Base-by-base conservation (phyloP, 106 monocot genomes). In the Dioscorea zingiberensis region DNA sequence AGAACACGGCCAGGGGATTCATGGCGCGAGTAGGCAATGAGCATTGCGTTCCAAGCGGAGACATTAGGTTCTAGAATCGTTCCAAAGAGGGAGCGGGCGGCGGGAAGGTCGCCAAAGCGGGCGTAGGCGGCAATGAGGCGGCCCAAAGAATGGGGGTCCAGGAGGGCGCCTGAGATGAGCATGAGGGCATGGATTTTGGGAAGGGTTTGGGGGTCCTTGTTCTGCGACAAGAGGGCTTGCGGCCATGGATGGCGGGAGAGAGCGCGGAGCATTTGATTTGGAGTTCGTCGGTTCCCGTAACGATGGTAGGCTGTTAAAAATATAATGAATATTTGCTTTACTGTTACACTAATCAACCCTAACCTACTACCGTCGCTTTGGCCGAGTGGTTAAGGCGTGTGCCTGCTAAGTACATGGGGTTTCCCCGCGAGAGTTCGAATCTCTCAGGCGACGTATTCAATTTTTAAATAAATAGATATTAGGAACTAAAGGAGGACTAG, bases 351-450 rank as follows among this genome's bases (percentile, higher is more conserved):
- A n/a, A n/a, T n/a, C n/a, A n/a, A n/a, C n/a, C n/a, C n/a, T n/a
- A n/a, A n/a, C n/a, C n/a, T n/a, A n/a, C n/a, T n/a, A n/a, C n/a
- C n/a, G 78, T 81, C 77, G 85, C 74, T 78, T 85, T 85, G 74
- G 78, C 85, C 80, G 81, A 81, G 78, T 78, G 85, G 81, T 85
- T 85, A 85, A 81, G 85, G 85, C 77, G 81, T 81, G 77, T 81
- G 85, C 85, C 85, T 85, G 80, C 85, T 81, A 81, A 85, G 78
- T 83, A 78, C 78, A 83, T 83, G 77, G 89, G 94, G 78, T 81
- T 84, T 86, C 83, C 86, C 83, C 89, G 85, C 85, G 83, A 89
- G 93, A 89, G 88, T 93, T 93, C 80, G 93, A 93, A 89, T 89
- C 93, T 93, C 93, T 89, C 93, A 93, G 89, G 86, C 86, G 86